Conservation (phyloP, 257 asterid genomes). For the Przewalskia tangutica region DNA sequence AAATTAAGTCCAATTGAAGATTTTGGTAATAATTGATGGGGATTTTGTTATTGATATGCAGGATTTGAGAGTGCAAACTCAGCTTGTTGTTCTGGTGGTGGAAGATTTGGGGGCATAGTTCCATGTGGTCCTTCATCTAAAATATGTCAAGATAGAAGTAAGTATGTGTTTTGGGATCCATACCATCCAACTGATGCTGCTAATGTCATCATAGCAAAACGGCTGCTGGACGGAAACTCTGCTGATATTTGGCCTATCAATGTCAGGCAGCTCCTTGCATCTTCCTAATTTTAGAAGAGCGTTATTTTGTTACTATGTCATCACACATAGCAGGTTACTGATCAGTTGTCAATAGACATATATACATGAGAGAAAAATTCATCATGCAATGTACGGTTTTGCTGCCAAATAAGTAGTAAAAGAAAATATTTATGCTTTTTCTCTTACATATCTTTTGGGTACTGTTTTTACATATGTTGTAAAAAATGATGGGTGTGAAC, state of each 20-base stretch:
- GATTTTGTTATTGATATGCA: constrained; percentile 8
- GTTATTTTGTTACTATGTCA: neutral
- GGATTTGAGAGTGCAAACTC: constrained; percentile 53
- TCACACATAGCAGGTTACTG: neutral
- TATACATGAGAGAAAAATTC: neutral
- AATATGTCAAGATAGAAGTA: constrained; percentile 53
- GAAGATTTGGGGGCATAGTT: constrained; percentile 58
- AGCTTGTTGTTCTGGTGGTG: constrained; percentile 52
- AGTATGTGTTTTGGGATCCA: constrained; percentile 76
- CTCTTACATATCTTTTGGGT: neutral
- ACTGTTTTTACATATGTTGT: neutral
- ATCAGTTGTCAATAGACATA: neutral
- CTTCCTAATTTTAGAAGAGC: neutral
- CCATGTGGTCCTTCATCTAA: constrained; percentile 62
- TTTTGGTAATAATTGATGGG: neutral
- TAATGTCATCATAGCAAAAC: constrained; percentile 38
- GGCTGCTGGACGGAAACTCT: constrained; percentile 42
- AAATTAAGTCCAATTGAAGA: neutral
- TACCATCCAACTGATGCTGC: constrained; percentile 70
- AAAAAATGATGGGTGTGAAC: no score
- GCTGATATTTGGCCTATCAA: constrained; percentile 55
- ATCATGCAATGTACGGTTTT: neutral
- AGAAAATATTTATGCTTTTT: neutral
- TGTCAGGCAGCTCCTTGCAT: constrained; percentile 30
- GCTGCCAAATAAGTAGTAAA: neutral